Conservation (phyloP, 106 monocot genomes). For the Hemerocallis citrina region DNA sequence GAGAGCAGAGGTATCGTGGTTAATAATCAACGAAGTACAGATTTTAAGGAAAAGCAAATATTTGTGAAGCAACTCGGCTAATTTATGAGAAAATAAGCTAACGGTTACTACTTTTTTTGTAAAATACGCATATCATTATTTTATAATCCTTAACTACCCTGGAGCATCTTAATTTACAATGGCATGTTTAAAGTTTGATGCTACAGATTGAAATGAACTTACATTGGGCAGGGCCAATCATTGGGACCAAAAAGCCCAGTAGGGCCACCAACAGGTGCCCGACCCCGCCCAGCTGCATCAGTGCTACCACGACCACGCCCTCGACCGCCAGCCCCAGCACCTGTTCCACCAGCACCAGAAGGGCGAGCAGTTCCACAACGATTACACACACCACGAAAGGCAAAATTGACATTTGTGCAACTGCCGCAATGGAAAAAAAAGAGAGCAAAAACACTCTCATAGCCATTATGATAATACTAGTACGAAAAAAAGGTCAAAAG, state of each 20-base stretch:
- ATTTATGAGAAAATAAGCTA: too few relatives aligned
- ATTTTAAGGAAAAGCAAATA: too few relatives aligned
- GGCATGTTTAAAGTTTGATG: too few relatives aligned
- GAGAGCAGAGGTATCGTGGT: too few relatives aligned
- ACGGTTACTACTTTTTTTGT: too few relatives aligned
- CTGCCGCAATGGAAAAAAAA: conserved; percentile 35
- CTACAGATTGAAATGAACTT: conserved; percentile 13
- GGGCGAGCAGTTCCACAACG: conserved; percentile 95
- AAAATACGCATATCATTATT: too few relatives aligned
- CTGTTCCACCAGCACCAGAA: conserved; percentile 75
- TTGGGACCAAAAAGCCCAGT: conserved; percentile 99
- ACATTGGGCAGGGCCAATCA: conserved; percentile 99
- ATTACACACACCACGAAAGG: conserved; percentile 98
- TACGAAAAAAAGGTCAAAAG: conserved; percentile 1
- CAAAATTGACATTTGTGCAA: conserved; percentile 97
- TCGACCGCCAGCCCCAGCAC: conserved; percentile 51
- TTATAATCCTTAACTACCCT: too few relatives aligned
- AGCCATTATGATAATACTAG: conserved; percentile 2
- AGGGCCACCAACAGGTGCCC: conserved; percentile 51
- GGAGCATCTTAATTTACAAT: too few relatives aligned
- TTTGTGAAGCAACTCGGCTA: too few relatives aligned
- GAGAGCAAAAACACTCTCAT: not conserved
- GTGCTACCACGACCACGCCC: conserved; percentile 64
- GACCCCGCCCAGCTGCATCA: conserved; percentile 35
- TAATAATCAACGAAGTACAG: too few relatives aligned